Percentiles rank a stretch among this genome's conserved stretches.
Evolutionary conservation across 176 grass and related monocot genomes (phyloP).

Genomic region (Avena insularis): DNA sequence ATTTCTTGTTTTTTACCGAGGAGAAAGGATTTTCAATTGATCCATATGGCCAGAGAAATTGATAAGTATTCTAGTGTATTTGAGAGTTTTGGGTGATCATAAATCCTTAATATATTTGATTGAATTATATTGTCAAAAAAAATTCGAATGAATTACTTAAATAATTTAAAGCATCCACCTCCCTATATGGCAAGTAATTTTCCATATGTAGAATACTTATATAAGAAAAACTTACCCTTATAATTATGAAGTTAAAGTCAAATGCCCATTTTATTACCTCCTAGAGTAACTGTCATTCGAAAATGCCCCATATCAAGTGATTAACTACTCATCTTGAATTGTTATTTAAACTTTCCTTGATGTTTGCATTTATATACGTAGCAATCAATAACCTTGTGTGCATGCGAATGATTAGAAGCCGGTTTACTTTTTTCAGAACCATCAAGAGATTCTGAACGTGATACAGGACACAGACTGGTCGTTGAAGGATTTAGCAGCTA

Average conservation of each 20-base stretch:
- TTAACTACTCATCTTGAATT: conserved; percentile 1
- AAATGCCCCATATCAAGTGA: background rate
- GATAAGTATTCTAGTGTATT: background rate
- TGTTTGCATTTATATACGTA: background rate
- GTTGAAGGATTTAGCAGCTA: background rate
- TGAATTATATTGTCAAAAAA: background rate
- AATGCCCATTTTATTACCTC: background rate
- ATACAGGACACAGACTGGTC: background rate
- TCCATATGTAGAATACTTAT: background rate
- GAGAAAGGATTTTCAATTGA: background rate
- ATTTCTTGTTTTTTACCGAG: background rate
- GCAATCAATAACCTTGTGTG: background rate
- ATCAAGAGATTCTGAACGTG: background rate
- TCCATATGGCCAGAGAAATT: background rate
- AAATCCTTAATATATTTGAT: background rate
- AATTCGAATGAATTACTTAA: background rate
- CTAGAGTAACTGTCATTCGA: background rate
- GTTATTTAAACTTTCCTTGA: background rate
- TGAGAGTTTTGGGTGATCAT: background rate
- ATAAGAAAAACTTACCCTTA: background rate
- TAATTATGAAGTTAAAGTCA: background rate
- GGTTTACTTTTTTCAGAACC: background rate
- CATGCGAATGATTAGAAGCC: background rate
- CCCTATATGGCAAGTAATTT: background rate
- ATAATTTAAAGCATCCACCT: background rate